phyloP scores from a whole-genome alignment of 148 eudicot species.

The Mesembryanthemum crystallinum region DNA sequence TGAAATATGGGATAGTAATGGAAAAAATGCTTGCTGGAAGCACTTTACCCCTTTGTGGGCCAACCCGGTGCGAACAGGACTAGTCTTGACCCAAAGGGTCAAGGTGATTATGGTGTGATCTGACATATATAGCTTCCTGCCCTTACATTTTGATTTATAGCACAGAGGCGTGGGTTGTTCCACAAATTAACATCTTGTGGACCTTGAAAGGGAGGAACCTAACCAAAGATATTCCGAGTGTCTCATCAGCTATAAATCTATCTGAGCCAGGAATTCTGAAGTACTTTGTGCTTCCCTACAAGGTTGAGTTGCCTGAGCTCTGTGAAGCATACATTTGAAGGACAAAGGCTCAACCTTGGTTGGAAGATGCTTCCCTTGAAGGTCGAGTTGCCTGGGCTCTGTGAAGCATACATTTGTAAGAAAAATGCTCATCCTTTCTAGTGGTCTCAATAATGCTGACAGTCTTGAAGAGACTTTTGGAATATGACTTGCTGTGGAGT shows the following conservation, averaged over 20 bases:
- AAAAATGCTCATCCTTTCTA: slow-evolving; percentile 7
- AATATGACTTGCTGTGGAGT: too few species aligned
- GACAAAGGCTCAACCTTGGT: too few species aligned
- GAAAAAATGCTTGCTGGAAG: too few species aligned
- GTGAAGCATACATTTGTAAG: slow-evolving; percentile 22
- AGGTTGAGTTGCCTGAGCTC: too few species aligned
- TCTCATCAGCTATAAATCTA: slow-evolving; percentile 17
- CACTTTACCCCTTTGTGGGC: too few species aligned
- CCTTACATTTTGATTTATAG: slow-evolving; percentile 27
- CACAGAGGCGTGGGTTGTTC: slow-evolving; percentile 33
- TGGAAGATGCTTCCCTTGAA: too few species aligned
- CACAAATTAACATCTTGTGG: slow-evolving; percentile 22
- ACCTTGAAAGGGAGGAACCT: slow-evolving; percentile 27
- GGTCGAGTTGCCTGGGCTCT: slow-evolving; percentile 39
- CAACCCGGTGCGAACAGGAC: too few species aligned
- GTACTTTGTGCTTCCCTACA: slow-evolving; percentile 23
- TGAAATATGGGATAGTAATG: too few species aligned
- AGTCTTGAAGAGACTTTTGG: too few species aligned
- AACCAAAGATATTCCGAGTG: not conserved
- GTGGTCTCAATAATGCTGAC: too few species aligned
- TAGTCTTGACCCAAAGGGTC: too few species aligned
- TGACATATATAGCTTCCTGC: slow-evolving; percentile 20
- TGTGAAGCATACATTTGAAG: too few species aligned
- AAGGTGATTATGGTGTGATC: slow-evolving; percentile 29
- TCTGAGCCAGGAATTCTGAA: slow-evolving; percentile 19